These are phyloP conservation scores for Psilocybe cubensis DNA, from an alignment of 768 basidiomycete species.

Conservation along the genomic window DNA sequence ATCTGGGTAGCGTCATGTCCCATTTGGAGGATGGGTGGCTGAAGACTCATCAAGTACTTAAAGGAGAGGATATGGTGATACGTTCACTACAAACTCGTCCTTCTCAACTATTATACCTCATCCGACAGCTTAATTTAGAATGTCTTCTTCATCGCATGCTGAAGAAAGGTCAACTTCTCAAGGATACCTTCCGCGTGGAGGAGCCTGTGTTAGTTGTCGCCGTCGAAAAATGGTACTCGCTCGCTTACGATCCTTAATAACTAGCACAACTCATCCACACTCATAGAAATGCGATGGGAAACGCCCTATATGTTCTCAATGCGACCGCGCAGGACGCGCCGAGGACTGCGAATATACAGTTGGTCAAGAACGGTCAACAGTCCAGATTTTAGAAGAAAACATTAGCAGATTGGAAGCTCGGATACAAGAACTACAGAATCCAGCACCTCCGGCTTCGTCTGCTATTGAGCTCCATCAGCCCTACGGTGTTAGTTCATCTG, in stretches of 20 bases:
- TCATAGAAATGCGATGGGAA: constrained; percentile 58
- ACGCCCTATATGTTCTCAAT: constrained; percentile 57
- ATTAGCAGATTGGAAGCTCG: constrained; percentile 49
- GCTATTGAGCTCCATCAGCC: constrained; percentile 40
- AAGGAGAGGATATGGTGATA: not conserved
- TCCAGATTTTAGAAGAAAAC: constrained; percentile 54
- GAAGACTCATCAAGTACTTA: not conserved
- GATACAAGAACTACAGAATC: constrained; percentile 49
- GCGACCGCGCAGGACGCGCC: constrained; percentile 44
- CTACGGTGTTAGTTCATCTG: constrained; percentile 27
- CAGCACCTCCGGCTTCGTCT: constrained; percentile 22
- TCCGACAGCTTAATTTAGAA: not conserved
- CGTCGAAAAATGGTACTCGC: constrained; percentile 30
- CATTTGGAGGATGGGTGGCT: not conserved
- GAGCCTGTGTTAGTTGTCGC: constrained; percentile 34
- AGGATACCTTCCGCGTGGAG: constrained; percentile 29
- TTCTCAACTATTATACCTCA: not conserved
- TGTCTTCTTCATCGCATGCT: constrained; percentile 8
- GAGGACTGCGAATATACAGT: constrained; percentile 66
- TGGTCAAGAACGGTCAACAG: constrained; percentile 47
- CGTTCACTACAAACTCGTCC: not conserved
- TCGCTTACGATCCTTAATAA: not conserved
- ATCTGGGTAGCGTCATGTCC: not conserved
- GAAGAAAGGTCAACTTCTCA: constrained; percentile 16
- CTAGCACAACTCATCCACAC: not conserved